Percentiles rank a stretch among this genome's conserved stretches.
Evolutionary conservation across 805 yeast species (phyloP).

Genomic region (Candida ovalis): DNA sequence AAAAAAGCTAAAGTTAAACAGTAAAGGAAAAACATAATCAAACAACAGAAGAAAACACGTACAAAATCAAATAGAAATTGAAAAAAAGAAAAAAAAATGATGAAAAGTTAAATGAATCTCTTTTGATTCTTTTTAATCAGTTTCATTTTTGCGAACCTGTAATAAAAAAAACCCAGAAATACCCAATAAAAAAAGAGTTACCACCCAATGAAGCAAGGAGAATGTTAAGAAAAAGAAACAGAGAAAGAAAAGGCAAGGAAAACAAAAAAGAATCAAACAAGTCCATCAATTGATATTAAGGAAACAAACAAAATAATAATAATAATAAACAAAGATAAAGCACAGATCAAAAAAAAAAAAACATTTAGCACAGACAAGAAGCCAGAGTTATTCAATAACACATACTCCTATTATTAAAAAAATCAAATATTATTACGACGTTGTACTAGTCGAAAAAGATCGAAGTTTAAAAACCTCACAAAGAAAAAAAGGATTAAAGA

Average conservation of each 20-base stretch:
- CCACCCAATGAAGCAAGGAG: slow-evolving; percentile 2
- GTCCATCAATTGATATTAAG: background rate
- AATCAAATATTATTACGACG: too few relatives aligned
- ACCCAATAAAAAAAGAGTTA: background rate
- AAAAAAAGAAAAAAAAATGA: background rate
- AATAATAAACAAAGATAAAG: background rate
- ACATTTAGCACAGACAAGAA: too few relatives aligned
- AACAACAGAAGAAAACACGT: background rate
- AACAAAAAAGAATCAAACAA: background rate
- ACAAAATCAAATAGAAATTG: background rate
- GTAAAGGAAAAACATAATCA: background rate
- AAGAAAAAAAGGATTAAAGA: slow-evolving; percentile 2
- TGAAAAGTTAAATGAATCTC: background rate
- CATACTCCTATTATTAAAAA: too few relatives aligned
- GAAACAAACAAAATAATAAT: background rate
- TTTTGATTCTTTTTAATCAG: background rate
- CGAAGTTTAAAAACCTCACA: background rate
- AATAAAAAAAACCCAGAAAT: background rate
- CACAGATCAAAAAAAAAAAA: background rate
- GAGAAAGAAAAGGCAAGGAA: background rate
- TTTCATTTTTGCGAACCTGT: background rate
- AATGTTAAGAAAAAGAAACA: background rate
- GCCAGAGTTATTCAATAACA: background rate
- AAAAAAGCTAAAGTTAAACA: background rate
- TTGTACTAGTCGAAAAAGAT: too few relatives aligned